These are phyloP conservation scores for Wickerhamiella sorbophila DNA, from an alignment of 805 yeast genomes.

Conservation along the genomic window DNA sequence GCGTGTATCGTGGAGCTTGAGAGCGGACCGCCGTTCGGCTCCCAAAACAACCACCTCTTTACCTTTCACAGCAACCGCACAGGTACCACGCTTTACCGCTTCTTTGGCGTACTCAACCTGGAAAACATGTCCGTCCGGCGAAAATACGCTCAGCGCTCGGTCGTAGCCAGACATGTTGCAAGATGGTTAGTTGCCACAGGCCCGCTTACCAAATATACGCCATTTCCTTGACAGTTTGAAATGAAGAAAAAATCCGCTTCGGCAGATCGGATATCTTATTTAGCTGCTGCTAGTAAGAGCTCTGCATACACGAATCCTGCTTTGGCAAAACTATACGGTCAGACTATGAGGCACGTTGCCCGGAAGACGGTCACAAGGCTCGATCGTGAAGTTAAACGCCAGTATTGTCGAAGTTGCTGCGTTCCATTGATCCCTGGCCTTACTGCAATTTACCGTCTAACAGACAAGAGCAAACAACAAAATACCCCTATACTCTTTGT, in stretches of 20 bases:
- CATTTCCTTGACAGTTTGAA: not conserved
- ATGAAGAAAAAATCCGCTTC: slow-evolving; percentile 14
- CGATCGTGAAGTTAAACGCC: slow-evolving; percentile 42
- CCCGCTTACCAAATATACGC: not conserved
- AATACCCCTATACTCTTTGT: slow-evolving; percentile 11
- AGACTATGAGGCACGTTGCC: slow-evolving; percentile 44
- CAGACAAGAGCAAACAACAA: slow-evolving; percentile 29
- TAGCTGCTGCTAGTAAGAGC: slow-evolving; percentile 19
- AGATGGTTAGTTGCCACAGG: not conserved
- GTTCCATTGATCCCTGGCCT: slow-evolving; percentile 36
- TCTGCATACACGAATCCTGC: slow-evolving; percentile 13
- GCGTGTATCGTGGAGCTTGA: slow-evolving; percentile 91
- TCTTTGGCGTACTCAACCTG: slow-evolving; percentile 97
- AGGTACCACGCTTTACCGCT: slow-evolving; percentile 96
- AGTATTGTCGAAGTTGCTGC: slow-evolving; percentile 54
- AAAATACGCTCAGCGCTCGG: slow-evolving; percentile 92
- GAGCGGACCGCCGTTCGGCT: slow-evolving; percentile 89
- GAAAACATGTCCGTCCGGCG: slow-evolving; percentile 98
- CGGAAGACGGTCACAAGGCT: slow-evolving; percentile 53
- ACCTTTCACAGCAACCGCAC: slow-evolving; percentile 96
- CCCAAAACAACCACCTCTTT: slow-evolving; percentile 79
- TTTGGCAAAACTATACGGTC: slow-evolving; percentile 42
- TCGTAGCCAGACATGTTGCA: slow-evolving; percentile 90
- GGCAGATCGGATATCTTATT: slow-evolving; percentile 23
- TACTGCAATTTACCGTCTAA: slow-evolving; percentile 29